A percentile compares a stretch with the other conserved stretches of the same genome.
These are phyloP conservation scores for Didymella pomorum DNA, from an alignment of 2,329 filamentous ascomycete genomes.

Conservation along the genomic window DNA sequence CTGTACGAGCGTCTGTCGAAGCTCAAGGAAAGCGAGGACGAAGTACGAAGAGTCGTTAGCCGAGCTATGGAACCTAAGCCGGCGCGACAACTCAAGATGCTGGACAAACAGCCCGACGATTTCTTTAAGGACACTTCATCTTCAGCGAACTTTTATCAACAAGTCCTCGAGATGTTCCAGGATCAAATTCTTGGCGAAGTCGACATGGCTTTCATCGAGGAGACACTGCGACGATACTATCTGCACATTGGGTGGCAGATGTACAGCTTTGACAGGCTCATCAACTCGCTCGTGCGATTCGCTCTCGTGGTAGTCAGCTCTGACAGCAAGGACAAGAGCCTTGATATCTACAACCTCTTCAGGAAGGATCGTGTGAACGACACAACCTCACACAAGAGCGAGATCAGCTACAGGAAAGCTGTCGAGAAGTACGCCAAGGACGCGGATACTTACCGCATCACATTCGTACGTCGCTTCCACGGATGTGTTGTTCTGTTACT, in stretches of 20 bases:
- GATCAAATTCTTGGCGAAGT: slow-evolving; percentile 83
- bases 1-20: slow-evolving; percentile 84
- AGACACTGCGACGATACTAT: slow-evolving; percentile 90
- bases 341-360: slow-evolving; percentile 88
- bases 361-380: slow-evolving; percentile 81
- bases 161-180: slow-evolving; percentile 85
- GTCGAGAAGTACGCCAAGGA: slow-evolving; percentile 94
- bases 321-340: slow-evolving; percentile 91
- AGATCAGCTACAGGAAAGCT: slow-evolving; percentile 89
- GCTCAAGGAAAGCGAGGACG: slow-evolving; percentile 79
- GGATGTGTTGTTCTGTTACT: slow-evolving; percentile 24
- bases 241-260: slow-evolving; percentile 89
- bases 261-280: slow-evolving; percentile 90
- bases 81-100: slow-evolving; percentile 81
- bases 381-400: slow-evolving; percentile 86
- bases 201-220: slow-evolving; percentile 85
- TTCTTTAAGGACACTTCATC: slow-evolving; percentile 74
- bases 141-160: slow-evolving; percentile 79
- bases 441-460: slow-evolving; percentile 87
- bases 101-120: slow-evolving; percentile 76
- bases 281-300: slow-evolving; percentile 81
- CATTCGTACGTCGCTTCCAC: slow-evolving; percentile 73
- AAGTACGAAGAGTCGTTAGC: slow-evolving; percentile 76
- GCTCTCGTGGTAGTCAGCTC: slow-evolving; percentile 83
- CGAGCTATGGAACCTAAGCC: slow-evolving; percentile 79